phyloP scores from a whole-genome alignment of 2,329 filamentous ascomycete genomes.

The Orbilia blumenaviensis region DNA sequence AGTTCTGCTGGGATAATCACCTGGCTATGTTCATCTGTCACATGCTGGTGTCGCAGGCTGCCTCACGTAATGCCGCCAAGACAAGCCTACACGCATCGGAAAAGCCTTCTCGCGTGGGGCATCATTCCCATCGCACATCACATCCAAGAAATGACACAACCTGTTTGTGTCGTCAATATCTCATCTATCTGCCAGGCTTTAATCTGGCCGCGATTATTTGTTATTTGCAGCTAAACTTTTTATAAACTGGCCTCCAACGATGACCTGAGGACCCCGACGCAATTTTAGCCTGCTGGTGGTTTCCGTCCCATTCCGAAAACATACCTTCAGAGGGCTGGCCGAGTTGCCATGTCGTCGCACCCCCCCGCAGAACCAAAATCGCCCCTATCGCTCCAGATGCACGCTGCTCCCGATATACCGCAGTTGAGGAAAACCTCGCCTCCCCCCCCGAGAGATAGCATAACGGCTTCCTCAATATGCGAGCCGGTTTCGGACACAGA shows the following conservation, averaged over 20 bases:
- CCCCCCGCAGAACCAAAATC: not conserved
- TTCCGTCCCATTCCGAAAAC: constrained; percentile 23
- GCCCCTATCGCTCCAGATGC: constrained; percentile 22
- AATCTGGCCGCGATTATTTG: not conserved
- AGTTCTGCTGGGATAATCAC: not conserved
- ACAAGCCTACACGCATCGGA: not conserved
- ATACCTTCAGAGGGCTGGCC: not conserved
- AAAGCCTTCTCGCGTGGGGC: constrained; percentile 12
- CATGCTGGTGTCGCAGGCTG: not conserved
- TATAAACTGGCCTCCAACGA: not conserved
- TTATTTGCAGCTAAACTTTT: not conserved
- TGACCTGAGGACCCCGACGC: constrained; percentile 2
- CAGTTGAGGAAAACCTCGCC: constrained; percentile 43
- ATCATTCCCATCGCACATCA: not conserved
- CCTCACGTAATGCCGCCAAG: not conserved
- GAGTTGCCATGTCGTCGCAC: constrained; percentile 21
- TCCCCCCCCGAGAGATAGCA: constrained; percentile 18
- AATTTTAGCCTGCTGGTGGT: not conserved
- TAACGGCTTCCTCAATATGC: not conserved
- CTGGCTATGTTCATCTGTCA: not conserved
- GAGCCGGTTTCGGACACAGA: constrained; percentile 38
- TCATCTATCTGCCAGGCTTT: not conserved
- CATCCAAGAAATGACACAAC: constrained; percentile 12
- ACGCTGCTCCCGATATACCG: constrained; percentile 23
- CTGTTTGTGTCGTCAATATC: not conserved